phyloP scores from a whole-genome alignment of 352 stramenopile species.

The Phytophthora pluvialis region DNA sequence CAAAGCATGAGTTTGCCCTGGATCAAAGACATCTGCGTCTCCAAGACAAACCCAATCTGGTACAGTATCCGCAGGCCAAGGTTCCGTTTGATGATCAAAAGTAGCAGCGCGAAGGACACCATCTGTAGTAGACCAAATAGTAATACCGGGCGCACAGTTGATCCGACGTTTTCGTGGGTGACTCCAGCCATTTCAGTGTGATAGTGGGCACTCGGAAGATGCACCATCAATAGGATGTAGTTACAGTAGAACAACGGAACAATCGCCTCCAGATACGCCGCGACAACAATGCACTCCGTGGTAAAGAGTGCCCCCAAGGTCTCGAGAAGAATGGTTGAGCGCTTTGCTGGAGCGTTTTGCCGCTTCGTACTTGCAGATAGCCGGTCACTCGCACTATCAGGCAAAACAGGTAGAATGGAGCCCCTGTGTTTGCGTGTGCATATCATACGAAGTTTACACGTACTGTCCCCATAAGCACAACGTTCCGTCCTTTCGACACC shows the following conservation, averaged over 20 bases:
- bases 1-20: constrained; percentile 16
- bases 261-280: constrained; percentile 41
- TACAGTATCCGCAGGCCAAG: constrained; percentile 18
- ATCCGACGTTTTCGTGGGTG: neutral
- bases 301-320: constrained; percentile 21
- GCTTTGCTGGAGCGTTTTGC: neutral
- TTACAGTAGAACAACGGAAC: constrained; percentile 34
- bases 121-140: constrained; percentile 29
- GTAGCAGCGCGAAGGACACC: constrained; percentile 21
- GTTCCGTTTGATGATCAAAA: constrained; percentile 12
- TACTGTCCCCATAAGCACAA: neutral
- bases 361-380: neutral
- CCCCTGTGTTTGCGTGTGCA: neutral
- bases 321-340: neutral
- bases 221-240: constrained; percentile 18
- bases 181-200: constrained; percentile 13
- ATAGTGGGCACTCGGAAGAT: constrained; percentile 23
- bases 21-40: constrained; percentile 18
- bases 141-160: constrained; percentile 11
- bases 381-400: neutral
- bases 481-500: neutral
- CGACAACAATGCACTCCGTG: constrained; percentile 25
- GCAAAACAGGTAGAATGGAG: neutral
- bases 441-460: neutral
- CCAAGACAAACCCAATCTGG: constrained; percentile 39